These are phyloP conservation scores for Skeletonema potamos DNA, from an alignment of 108 stramenopile genomes.

Conservation along the genomic window DNA sequence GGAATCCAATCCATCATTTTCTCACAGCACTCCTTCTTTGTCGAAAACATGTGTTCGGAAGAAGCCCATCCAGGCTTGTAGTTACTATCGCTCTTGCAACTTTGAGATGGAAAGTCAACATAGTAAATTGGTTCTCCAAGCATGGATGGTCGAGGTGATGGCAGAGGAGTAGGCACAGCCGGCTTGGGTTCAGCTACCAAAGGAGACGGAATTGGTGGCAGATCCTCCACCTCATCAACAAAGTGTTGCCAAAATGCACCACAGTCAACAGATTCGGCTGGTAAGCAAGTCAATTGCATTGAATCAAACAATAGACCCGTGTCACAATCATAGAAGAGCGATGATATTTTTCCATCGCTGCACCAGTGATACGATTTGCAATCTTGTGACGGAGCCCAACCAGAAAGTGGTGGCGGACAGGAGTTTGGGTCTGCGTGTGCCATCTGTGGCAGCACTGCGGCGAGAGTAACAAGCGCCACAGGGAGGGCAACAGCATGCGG, in stretches of 20 bases:
- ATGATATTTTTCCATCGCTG: constrained; percentile 1
- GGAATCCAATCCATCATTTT: constrained; percentile 13
- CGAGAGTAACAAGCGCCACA: constrained; percentile 12
- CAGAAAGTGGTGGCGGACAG: constrained; percentile 5
- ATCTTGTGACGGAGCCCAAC: constrained; percentile 24
- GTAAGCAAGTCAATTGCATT: constrained; percentile 5
- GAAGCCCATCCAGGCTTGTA: constrained; percentile 1
- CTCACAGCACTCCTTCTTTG: constrained; percentile 17
- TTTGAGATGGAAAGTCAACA: constrained; percentile 21
- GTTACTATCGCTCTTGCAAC: not conserved
- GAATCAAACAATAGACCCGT: constrained; percentile 15
- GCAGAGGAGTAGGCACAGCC: too few species aligned
- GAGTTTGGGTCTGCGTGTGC: not conserved
- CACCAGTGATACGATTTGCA: constrained; percentile 23
- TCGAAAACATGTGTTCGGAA: constrained; percentile 1
- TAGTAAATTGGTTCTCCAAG: constrained; percentile 11
- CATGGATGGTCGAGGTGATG: too few species aligned
- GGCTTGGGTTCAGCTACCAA: too few species aligned
- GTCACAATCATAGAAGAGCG: constrained; percentile 9
- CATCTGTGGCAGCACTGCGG: constrained; percentile 36
- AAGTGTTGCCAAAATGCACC: too few species aligned
- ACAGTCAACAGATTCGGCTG: constrained; percentile 1
- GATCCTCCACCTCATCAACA: not conserved
- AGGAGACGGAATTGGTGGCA: too few species aligned
- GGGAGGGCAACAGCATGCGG: too few species aligned